Conservation (phyloP, 352 stramenopile species). For the Globisporangium carolinianum region DNA sequence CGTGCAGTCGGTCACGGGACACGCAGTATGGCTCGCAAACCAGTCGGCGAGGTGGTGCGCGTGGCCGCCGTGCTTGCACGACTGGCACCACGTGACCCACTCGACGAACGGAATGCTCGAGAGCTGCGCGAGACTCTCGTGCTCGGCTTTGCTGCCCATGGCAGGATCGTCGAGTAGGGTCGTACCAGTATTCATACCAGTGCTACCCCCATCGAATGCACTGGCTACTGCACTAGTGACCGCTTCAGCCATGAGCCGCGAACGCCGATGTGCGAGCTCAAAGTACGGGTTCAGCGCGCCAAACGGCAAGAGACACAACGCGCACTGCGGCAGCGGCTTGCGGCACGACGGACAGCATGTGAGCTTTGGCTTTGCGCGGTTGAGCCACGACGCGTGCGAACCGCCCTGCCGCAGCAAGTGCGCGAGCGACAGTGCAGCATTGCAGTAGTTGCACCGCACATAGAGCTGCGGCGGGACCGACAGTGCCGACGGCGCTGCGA, state of each 20-base stretch:
- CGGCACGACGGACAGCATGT: slow-evolving; percentile 89
- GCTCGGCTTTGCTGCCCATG: slow-evolving; percentile 37
- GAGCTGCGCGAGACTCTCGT: slow-evolving; percentile 84
- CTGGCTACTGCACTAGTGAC: slow-evolving; percentile 29
- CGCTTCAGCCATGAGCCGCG: slow-evolving; percentile 50
- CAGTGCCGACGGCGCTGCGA: slow-evolving; percentile 38
- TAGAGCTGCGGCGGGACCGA: slow-evolving; percentile 85
- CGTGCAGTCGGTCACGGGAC: slow-evolving; percentile 91
- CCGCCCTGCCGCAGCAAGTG: slow-evolving; percentile 83
- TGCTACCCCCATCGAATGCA: slow-evolving; percentile 17
- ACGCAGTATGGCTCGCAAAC: slow-evolving; percentile 88
- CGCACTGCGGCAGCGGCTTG: slow-evolving; percentile 91
- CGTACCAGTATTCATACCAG: neutral
- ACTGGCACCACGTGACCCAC: slow-evolving; percentile 95
- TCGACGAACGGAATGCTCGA: slow-evolving; percentile 93
- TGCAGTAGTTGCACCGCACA: slow-evolving; percentile 94
- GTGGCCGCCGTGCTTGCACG: slow-evolving; percentile 87
- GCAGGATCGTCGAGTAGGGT: slow-evolving; percentile 45
- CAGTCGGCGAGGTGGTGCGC: slow-evolving; percentile 92
- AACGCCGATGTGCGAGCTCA: slow-evolving; percentile 85
- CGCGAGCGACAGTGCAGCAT: slow-evolving; percentile 84
- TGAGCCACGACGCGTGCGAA: slow-evolving; percentile 87
- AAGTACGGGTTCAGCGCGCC: slow-evolving; percentile 94
- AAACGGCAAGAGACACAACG: slow-evolving; percentile 90
- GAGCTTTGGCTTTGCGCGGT: slow-evolving; percentile 85